A percentile compares a stretch with the other conserved stretches of the same genome.
These are phyloP conservation scores for Exophiala sp. DNA, from an alignment of 2,329 filamentous ascomycete species.

Conservation along the genomic window DNA sequence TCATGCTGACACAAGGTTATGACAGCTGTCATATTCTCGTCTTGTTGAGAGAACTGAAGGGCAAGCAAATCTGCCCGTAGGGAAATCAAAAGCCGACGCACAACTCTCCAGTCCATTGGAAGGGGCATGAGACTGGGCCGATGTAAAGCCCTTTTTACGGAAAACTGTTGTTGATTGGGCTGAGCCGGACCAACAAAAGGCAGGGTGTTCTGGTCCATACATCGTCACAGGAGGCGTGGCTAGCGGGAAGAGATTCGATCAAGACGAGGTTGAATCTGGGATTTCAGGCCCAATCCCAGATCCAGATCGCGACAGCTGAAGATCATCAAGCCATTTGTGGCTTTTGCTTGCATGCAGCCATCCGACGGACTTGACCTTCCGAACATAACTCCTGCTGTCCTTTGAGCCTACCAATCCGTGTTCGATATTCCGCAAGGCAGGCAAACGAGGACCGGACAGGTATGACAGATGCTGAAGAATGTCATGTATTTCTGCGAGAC, in stretches of 20 bases:
- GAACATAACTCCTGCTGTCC: neutral
- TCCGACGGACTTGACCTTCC: conserved; percentile 8
- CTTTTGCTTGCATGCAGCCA: conserved; percentile 3
- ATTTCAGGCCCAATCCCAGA: conserved; percentile 4
- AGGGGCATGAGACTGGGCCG: neutral
- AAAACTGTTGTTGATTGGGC: too few relatives aligned
- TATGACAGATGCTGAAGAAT: conserved; percentile 16
- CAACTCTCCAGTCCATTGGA: neutral
- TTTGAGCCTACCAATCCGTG: conserved; percentile 1
- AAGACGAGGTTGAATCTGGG: neutral
- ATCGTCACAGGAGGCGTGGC: neutral
- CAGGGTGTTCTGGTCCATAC: neutral
- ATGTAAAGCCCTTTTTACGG: too few relatives aligned
- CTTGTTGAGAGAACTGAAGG: too few relatives aligned
- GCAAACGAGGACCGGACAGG: conserved; percentile 13
- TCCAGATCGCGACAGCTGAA: neutral
- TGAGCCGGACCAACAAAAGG: too few relatives aligned
- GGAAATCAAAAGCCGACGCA: too few relatives aligned
- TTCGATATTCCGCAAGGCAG: neutral
- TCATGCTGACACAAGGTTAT: too few relatives aligned
- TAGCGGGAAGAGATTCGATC: neutral
- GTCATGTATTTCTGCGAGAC: neutral
- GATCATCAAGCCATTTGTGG: conserved; percentile 5
- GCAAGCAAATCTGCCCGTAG: too few relatives aligned
- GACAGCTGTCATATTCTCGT: too few relatives aligned